Evolutionary conservation across 192 early-diverging fungal species (phyloP), one percentile per base, ranked within the genome.

Genomic region (Kappamyces sp.): DNA sequence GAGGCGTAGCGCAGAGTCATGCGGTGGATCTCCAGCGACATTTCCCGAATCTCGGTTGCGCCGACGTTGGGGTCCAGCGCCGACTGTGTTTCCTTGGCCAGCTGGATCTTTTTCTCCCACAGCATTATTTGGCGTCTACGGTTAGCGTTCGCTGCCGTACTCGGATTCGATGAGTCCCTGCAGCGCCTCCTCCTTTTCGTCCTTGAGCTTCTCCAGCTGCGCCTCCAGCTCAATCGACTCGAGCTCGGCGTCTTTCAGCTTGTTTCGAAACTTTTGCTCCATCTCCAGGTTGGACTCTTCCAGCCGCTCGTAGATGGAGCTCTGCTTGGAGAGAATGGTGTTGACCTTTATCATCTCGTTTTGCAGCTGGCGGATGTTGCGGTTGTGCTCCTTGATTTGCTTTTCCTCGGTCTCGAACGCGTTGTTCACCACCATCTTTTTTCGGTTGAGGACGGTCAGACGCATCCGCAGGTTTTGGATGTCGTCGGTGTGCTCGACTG

Each of bases 71-170:
- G 82, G 58, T 84, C 82, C 13, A 84, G 66, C 6, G 82, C 82
- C 4, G 74, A 72, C 46, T 79, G 77, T 8, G 82, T 84, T 72
- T 84, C 82, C 51, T 81, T 83, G 13, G 82, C 80, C 33, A 84
- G 70, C 60, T 84, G 82, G 59, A 83, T 84, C 55, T 84, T 84
- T 53, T 84, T 84, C 59, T 84, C 80, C 82, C 82, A 84, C 8
- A 84, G 69, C 76, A 84, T 79, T 39, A 83, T 71, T 58, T 84
- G 82, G 1, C 80, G 82, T 62, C 80, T 81, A 46, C 12, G 54
- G 37, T 74, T 9, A 68, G 54, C 23, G 10, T 13, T 35, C 39
- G 33, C 71, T 44, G 7, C 68, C 69, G 62, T 49, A 80, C 82
- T 84, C 82, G 10, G 77, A 66, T 51, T 84, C 82, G 15, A 84